Conservation (phyloP, 306 rosid genomes). For the Trifolium repens region DNA sequence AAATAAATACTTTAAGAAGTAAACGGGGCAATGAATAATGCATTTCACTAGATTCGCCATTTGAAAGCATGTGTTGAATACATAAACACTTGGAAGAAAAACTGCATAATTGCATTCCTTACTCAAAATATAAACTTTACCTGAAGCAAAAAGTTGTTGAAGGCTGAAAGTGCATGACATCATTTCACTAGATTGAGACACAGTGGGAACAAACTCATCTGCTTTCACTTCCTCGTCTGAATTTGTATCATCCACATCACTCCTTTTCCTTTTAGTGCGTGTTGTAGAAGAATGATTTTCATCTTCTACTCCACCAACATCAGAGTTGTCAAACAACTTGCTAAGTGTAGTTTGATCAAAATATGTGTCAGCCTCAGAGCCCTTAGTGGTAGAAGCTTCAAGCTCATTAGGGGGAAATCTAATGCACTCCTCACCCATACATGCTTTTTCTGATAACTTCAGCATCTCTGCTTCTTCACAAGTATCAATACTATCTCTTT, state of each 20-base stretch:
- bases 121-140: background rate
- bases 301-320: background rate
- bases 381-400: slow-evolving; percentile 15
- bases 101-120: background rate
- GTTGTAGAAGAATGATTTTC: background rate
- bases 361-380: slow-evolving; percentile 20
- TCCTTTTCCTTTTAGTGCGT: background rate
- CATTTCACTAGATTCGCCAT: background rate
- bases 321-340: background rate
- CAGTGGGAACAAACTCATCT: background rate
- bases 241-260: background rate
- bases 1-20: too few species aligned
- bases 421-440: slow-evolving; percentile 9
- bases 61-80: background rate
- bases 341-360: background rate
- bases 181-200: slow-evolving; percentile 10
- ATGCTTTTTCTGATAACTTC: background rate
- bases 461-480: too few species aligned
- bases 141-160: slow-evolving; percentile 17
- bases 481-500: background rate
- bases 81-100: background rate
- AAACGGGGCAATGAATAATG: too few species aligned
- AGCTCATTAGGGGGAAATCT: slow-evolving; percentile 9
- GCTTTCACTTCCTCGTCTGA: slow-evolving; percentile 1
- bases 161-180: background rate